phyloP scores from a whole-genome alignment of 805 yeast genomes.

The Metschnikowia noctiluminum region DNA sequence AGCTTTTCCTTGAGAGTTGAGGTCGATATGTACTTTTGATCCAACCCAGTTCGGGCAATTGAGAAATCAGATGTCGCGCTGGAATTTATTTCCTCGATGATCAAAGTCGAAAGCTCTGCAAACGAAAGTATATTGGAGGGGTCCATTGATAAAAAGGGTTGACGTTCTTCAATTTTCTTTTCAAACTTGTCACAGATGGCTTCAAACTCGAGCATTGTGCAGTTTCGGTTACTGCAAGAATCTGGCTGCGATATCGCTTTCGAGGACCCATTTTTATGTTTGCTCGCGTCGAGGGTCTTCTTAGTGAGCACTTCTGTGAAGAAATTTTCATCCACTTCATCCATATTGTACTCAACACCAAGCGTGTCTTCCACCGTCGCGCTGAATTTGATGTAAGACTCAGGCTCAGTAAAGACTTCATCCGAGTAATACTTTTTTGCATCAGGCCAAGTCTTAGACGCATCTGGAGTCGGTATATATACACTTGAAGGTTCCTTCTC shows the following conservation, averaged over 20 bases:
- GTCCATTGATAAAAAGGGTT: conserved; percentile 85
- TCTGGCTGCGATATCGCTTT: too few relatives aligned
- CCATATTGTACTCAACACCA: conserved; percentile 85
- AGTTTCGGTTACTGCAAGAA: conserved; percentile 20
- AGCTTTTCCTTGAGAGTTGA: conserved; percentile 56
- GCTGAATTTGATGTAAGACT: conserved; percentile 78
- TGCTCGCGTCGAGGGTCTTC: conserved; percentile 5
- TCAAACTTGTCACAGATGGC: conserved; percentile 71
- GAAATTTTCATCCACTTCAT: conserved; percentile 79
- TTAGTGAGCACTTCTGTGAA: conserved; percentile 39
- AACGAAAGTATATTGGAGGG: conserved; percentile 70
- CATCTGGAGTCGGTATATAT: conserved; percentile 96
- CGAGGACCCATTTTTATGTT: too few relatives aligned
- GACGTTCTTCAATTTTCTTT: conserved; percentile 68
- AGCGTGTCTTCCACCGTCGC: conserved; percentile 95
- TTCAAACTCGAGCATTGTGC: conserved; percentile 87
- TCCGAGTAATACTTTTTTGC: conserved; percentile 69
- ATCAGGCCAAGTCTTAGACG: conserved; percentile 77
- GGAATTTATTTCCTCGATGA: conserved; percentile 32
- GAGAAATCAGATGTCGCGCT: conserved; percentile 20
- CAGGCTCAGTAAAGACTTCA: conserved; percentile 61
- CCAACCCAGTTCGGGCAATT: conserved; percentile 23
- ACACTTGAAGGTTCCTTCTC: conserved; percentile 35
- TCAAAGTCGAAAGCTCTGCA: conserved; percentile 60
- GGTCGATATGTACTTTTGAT: conserved; percentile 43